A percentile compares a stretch with the other conserved stretches of the same genome.
Conservation (phyloP, 768 basidiomycete species). For the Xerocomus potaroensis region DNA sequence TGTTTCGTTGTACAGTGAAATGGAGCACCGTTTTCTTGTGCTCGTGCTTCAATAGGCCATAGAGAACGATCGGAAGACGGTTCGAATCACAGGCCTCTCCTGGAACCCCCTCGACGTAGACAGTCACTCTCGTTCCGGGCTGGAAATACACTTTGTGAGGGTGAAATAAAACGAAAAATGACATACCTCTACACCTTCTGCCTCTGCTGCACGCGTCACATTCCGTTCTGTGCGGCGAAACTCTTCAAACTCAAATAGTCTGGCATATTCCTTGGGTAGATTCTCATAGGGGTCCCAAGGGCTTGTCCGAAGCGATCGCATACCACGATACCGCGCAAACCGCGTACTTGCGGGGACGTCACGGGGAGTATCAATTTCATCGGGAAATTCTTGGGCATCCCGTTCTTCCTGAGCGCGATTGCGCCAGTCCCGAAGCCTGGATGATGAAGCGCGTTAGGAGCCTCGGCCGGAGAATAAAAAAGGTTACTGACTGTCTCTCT, state of each 20-base stretch:
- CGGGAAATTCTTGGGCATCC: slow-evolving; percentile 86
- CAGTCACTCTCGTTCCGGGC: slow-evolving; percentile 78
- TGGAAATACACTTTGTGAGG: slow-evolving; percentile 26
- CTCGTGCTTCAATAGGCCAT: slow-evolving; percentile 88
- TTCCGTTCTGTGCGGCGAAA: slow-evolving; percentile 80
- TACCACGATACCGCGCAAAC: slow-evolving; percentile 88
- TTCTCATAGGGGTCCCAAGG: slow-evolving; percentile 99
- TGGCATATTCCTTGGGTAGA: slow-evolving; percentile 87
- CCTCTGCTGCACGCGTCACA: slow-evolving; percentile 61
- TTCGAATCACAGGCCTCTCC: slow-evolving; percentile 41
- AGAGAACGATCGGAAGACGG: slow-evolving; percentile 55
- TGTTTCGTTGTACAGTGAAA: slow-evolving; percentile 91
- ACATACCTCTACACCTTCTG: slow-evolving; percentile 69
- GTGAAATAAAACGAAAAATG: background rate
- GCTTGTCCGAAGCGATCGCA: slow-evolving; percentile 89
- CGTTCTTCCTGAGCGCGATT: slow-evolving; percentile 70
- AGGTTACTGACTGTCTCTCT: slow-evolving; percentile 65
- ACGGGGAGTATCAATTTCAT: slow-evolving; percentile 92
- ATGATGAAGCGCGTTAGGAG: slow-evolving; percentile 2
- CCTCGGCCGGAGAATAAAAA: background rate
- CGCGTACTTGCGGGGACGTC: slow-evolving; percentile 74
- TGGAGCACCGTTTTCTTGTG: slow-evolving; percentile 93
- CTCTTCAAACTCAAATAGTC: slow-evolving; percentile 96
- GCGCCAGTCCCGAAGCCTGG: slow-evolving; percentile 66
- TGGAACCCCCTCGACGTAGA: slow-evolving; percentile 76